Evolutionary conservation across 208 protist species (phyloP), one percentile per base, ranked within the genome.

Genomic region (Zelonia costaricensis): DNA sequence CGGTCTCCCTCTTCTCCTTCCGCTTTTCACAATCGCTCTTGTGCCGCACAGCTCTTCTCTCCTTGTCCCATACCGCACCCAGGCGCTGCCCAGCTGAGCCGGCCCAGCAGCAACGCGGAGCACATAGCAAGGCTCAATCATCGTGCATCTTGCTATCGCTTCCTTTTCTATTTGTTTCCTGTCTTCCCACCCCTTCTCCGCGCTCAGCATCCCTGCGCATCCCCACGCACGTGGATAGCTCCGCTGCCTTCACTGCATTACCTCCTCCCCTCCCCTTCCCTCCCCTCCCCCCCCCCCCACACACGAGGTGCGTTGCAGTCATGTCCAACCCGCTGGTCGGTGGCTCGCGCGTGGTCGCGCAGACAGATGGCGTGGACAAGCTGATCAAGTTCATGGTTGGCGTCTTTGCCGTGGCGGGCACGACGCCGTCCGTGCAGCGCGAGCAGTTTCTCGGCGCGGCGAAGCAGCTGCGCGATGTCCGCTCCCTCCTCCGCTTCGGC

Each of bases 281-380:
- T 39, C 25, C 20, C 4, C 5, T 42, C 31, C 28, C 23, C 12
- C 23, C 33, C 33, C 33, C 33, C 33, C 33, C 33, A 38, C 33
- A 38, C 33, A 38, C 33, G 7, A 64, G 18, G 13, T 18, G 13
- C 16, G 33, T 15, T 3, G 10, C 0, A 33, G 33, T 10, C 2
- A 69, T 71, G 64, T 40, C 40, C 7, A 31, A 44, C 2, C 40
- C 31, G 2, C 10, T 63, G 13, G 56, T 71, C n/a, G 44, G 46
- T 5, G 52, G 36, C 52, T 74, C 59, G 35, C 67, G 67, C n/a
- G n/a, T 84, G 40, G 45, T 91, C 42, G 43, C 33, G 49, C 36
- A 42, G 31, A 76, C 77, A 39, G 80, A 86, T 38, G 78, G 80
- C 13, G 61, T 76, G 1, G 76, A 87, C 47, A 91, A 91, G 65